phyloP scores from a whole-genome alignment of 805 yeast genomes.

The Yarrowia osloensis region DNA sequence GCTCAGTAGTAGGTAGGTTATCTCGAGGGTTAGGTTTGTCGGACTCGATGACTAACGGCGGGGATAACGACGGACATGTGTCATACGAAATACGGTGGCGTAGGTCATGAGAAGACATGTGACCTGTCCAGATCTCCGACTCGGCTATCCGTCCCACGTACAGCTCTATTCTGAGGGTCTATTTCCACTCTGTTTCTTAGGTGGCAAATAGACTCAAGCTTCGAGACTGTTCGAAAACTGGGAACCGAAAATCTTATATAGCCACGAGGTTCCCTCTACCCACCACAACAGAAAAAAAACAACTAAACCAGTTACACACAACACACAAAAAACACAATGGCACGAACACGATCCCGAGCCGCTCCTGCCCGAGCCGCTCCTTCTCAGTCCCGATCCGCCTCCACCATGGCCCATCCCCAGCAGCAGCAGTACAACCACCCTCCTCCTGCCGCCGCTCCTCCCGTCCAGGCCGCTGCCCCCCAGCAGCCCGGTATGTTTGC shows the following conservation, averaged over 20 bases:
- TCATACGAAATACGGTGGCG: neutral
- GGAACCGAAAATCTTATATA: slow-evolving; percentile 27
- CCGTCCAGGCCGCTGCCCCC: slow-evolving; percentile 48
- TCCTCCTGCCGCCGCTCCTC: slow-evolving; percentile 52
- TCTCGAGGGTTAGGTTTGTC: slow-evolving; percentile 17
- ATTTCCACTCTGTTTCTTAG: neutral
- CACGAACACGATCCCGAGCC: slow-evolving; percentile 49
- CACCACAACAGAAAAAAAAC: neutral
- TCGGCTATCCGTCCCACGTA: neutral
- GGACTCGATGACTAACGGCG: slow-evolving; percentile 3
- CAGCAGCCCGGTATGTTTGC: slow-evolving; percentile 82
- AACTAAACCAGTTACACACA: neutral
- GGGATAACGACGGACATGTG: neutral
- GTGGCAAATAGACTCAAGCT: slow-evolving; percentile 30
- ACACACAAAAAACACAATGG: slow-evolving; percentile 30
- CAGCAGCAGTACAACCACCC: slow-evolving; percentile 53
- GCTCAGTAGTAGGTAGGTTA: neutral
- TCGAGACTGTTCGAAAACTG: slow-evolving; percentile 26
- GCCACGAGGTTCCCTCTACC: neutral
- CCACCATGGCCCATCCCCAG: slow-evolving; percentile 51
- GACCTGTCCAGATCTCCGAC: neutral
- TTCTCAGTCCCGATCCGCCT: slow-evolving; percentile 65
- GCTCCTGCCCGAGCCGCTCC: slow-evolving; percentile 44
- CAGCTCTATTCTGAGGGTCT: neutral
- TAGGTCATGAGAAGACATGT: neutral